These are phyloP conservation scores for Flaveria trinervia DNA, from an alignment of 129 eudicot genomes.

Conservation along the genomic window DNA sequence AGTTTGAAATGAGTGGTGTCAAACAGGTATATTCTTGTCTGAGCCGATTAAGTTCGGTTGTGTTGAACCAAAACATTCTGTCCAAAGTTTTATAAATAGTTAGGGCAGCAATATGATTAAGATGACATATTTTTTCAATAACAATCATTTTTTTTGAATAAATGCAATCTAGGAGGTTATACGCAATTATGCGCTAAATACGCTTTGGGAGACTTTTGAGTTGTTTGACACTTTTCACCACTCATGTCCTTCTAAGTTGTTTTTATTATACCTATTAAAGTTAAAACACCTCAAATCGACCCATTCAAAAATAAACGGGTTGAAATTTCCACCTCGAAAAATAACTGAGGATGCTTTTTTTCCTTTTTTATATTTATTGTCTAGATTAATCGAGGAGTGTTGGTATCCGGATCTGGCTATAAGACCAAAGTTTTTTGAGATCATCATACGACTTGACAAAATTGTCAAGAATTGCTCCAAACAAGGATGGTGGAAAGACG, in stretches of 20 bases:
- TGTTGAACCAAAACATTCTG: neutral
- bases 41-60: neutral
- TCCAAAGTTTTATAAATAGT: neutral
- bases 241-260: neutral
- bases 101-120: neutral
- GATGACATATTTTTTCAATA: neutral
- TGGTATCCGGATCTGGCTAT: slow-evolving; percentile 59
- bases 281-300: neutral
- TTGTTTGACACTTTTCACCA: neutral
- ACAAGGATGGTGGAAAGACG: slow-evolving; percentile 94
- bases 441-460: slow-evolving; percentile 72
- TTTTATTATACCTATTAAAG: neutral
- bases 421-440: slow-evolving; percentile 79
- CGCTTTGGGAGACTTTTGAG: neutral
- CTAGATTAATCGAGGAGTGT: slow-evolving; percentile 90
- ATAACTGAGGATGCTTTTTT: neutral
- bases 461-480: slow-evolving; percentile 67
- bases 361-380: neutral
- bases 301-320: neutral
- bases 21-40: neutral
- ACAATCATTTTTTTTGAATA: neutral
- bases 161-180: neutral
- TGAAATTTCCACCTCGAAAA: neutral
- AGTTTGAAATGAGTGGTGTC: neutral
- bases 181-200: neutral